Conservation (phyloP, 2,329 filamentous ascomycete genomes). For the Pseudogymnoascus sp. region DNA sequence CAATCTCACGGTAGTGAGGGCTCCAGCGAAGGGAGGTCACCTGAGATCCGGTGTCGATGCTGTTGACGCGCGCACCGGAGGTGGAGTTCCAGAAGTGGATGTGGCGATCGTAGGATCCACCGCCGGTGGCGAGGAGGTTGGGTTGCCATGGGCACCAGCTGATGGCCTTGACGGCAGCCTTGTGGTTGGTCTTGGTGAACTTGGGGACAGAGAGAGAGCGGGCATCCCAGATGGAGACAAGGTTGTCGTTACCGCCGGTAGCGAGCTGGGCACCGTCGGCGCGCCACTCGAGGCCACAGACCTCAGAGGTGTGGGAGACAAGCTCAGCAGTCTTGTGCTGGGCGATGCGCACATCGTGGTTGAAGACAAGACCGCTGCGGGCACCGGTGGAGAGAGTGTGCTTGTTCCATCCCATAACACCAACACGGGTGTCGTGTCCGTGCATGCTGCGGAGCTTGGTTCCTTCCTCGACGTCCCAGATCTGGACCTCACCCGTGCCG, state of each 20-base stretch:
- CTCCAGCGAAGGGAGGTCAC: conserved; percentile 96
- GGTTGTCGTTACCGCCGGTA: conserved; percentile 96
- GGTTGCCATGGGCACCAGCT: conserved; percentile 99
- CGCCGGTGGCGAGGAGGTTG: conserved; percentile 92
- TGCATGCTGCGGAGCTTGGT: conserved; percentile 98
- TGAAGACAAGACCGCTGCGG: conserved; percentile 90
- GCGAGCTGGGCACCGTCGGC: conserved; percentile 94
- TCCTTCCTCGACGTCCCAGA: conserved; percentile 95
- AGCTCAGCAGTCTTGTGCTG: conserved; percentile 98
- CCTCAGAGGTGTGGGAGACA: conserved; percentile 92
- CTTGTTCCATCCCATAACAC: conserved; percentile 99
- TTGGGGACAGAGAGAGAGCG: conserved; percentile 88
- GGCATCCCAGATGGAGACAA: conserved; percentile 98
- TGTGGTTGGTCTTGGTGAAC: conserved; percentile 99
- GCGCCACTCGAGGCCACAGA: conserved; percentile 96
- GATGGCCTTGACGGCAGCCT: conserved; percentile 94
- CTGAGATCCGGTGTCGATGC: conserved; percentile 96
- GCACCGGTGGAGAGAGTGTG: conserved; percentile 92
- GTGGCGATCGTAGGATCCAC: conserved; percentile 91
- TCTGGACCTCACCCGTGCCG: conserved; percentile 92
- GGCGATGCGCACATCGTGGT: conserved; percentile 95
- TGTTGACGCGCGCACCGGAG: conserved; percentile 94
- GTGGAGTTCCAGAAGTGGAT: conserved; percentile 99
- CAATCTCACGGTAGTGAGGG: conserved; percentile 94
- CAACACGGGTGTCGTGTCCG: conserved; percentile 91